Base-by-base conservation (phyloP, 257 asterid genomes). In the Paulownia fortunei region DNA sequence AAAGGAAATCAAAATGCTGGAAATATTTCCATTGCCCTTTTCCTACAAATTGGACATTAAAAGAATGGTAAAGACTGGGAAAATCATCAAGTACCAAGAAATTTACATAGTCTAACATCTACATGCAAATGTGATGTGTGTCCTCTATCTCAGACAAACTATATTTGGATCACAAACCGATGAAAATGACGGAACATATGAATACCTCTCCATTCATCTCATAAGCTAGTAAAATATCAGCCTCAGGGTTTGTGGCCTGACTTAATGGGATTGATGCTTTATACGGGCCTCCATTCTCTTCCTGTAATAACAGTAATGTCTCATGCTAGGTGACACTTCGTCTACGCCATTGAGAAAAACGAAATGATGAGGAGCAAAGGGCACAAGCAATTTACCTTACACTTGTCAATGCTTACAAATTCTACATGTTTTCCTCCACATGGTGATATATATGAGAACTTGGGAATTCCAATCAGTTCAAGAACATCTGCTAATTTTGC, bases 191-290 rank as follows among this genome's bases (percentile, higher is more conserved):
- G 24, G 5, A n/a, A n/a, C n/a, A n/a, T n/a, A n/a, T n/a, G 21
- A 69, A 27, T 83, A 92, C 97, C 97, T 92, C 88, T 65, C 97
- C 97, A 65, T 92, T 92, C 97, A 92, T 92, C 82, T 92, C 97
- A 82, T 92, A 92, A 77, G 97, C 97, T 6, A 92, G 84, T 61
- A 92, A 82, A 76, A 92, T 93, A 81, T 90, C 97, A 82, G 95
- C 93, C 76, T 78, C 92, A 34, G 97, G 93, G 65, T 88, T 89
- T 62, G 97, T 90, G 83, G 97, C 97, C 59, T 88, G 96, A 82
- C 75, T 83, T 77, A 90, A 69, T 52, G 95, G 92, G 68, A 92
- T 88, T 49, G 97, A 92, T 61, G 92, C 88, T 83, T 92, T 92
- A 63, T 90, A 92, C 63, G 97, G 97, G 70, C 97, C 97, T 75